phyloP scores from a whole-genome alignment of 164 flowering plant species.

The Platanus orientalis region DNA sequence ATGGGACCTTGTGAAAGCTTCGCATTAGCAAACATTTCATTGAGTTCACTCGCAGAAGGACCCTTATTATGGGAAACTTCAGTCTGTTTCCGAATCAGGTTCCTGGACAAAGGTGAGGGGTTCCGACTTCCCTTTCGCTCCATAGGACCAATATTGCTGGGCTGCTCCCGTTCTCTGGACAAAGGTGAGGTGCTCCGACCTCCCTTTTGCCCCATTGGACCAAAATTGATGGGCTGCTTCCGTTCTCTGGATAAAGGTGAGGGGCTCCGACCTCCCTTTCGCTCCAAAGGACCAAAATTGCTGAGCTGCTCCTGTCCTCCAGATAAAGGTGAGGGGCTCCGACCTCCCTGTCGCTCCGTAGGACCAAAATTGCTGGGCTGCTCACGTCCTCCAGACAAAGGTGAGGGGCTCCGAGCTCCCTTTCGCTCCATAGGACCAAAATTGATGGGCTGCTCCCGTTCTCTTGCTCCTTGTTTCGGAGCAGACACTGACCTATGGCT shows the following conservation, averaged over 20 bases:
- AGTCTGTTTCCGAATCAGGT: conserved; percentile 23
- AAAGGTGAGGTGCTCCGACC: no score
- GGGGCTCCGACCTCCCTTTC: conserved; percentile 21
- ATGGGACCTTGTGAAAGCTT: conserved; percentile 22
- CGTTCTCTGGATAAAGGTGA: conserved; percentile 29
- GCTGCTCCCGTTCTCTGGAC: no score
- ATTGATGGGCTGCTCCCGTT: conserved; percentile 19
- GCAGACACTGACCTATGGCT: conserved; percentile 44
- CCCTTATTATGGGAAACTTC: conserved; percentile 17
- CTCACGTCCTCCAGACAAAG: conserved; percentile 27
- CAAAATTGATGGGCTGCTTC: no score
- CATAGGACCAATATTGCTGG: conserved; percentile 11
- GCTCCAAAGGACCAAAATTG: conserved; percentile 16
- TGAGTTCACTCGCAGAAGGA: conserved; percentile 49
- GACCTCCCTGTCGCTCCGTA: no score
- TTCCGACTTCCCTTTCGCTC: conserved; percentile 24
- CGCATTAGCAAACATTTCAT: conserved; percentile 52
- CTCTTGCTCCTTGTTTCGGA: conserved; percentile 35
- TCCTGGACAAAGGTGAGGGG: conserved; percentile 27
- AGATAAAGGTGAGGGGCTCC: no score
- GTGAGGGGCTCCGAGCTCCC: conserved; percentile 24
- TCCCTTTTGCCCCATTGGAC: no score
- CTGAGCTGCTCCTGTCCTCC: no score
- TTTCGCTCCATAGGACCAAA: conserved; percentile 17
- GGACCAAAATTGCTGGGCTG: no score